Evolutionary conservation across 2,329 filamentous ascomycete genomes (phyloP), one percentile per base, ranked within the genome.

Genomic region (Microsporum ferrugineum): DNA sequence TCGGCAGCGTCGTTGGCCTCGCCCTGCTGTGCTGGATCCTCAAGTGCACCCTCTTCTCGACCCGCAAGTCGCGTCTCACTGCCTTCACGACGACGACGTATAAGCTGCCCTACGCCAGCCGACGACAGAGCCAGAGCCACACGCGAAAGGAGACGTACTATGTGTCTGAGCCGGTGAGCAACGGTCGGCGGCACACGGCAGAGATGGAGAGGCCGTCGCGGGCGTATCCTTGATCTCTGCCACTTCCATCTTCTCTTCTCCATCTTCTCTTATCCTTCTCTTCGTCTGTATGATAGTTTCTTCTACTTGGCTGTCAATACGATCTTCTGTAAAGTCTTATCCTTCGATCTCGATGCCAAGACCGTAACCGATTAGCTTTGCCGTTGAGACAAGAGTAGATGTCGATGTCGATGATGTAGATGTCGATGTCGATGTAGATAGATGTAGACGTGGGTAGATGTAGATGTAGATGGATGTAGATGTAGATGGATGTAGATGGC

Each of bases 11-110:
- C 41, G 71, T 68, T 2, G 74, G 72, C 5, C 72, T 71, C 0
- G 66, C 75, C 1, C 63, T 75, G 3, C 58, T 75, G 4, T 62
- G 72, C 4, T 75, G 73, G 73, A 65, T 75, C n/a, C 70, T 70
- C 63, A 67, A 67, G 17, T 33, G 70, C 5, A 72, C 69, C 45
- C 61, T 61, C 31, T 7, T 14, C 57, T 69, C 6, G 67, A 67
- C 3, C 67, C 1, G 63, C 68, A 2, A n/a, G 4, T 43, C 39
- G 62, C 71, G 1, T 68, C 71, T 36, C 63, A 66, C 36, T 66
- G 67, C 29, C 49, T 17, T n/a, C 10, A 29, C 23, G n/a, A 55
- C 51, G 14, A 62, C 38, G 51, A 60, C 36, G 53, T 66, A 64
- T 57, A 65, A 64, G 56, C 61, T 66, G 59, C 61, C 64, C 59